Percentiles rank a stretch among this genome's conserved stretches.
Evolutionary conservation across 257 asterid genomes (phyloP).

Genomic region (Echites panduratus): DNA sequence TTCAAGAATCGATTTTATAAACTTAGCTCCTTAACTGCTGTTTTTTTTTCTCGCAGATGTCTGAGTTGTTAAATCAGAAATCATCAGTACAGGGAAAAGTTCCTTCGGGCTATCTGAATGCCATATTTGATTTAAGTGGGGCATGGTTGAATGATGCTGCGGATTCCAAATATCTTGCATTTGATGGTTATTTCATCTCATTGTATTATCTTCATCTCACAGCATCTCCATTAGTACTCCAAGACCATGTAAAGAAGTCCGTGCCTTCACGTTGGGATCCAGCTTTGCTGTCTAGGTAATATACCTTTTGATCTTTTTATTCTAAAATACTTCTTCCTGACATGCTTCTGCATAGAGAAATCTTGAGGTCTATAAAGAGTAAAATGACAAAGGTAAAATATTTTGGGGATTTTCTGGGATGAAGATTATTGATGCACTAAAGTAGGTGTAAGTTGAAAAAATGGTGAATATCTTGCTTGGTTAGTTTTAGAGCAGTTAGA

Average conservation of each 20-base stretch:
- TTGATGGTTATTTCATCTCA: conserved; percentile 91
- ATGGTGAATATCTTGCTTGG: not conserved
- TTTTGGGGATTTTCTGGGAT: not conserved
- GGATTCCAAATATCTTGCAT: conserved; percentile 75
- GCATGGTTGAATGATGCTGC: conserved; percentile 90
- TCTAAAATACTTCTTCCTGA: not conserved
- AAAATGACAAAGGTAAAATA: not conserved
- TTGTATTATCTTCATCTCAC: conserved; percentile 83
- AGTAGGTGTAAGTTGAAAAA: not conserved
- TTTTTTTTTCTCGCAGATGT: conserved; percentile 67
- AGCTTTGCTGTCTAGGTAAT: conserved; percentile 73
- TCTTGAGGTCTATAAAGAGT: not conserved
- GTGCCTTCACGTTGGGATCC: conserved; percentile 98
- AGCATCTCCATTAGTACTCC: conserved; percentile 74
- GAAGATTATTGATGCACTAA: not conserved
- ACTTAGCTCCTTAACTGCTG: not conserved
- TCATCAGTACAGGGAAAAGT: conserved; percentile 88
- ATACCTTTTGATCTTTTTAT: conserved; percentile 2
- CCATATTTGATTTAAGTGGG: conserved; percentile 83
- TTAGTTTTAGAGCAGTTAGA: not conserved
- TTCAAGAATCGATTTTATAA: not conserved
- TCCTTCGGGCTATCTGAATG: conserved; percentile 88
- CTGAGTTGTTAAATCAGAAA: conserved; percentile 86
- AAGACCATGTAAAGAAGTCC: conserved; percentile 82
- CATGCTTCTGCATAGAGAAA: not conserved